These are phyloP conservation scores for Syzygium syzygioides DNA, from an alignment of 441 rosid species.

Conservation along the genomic window DNA sequence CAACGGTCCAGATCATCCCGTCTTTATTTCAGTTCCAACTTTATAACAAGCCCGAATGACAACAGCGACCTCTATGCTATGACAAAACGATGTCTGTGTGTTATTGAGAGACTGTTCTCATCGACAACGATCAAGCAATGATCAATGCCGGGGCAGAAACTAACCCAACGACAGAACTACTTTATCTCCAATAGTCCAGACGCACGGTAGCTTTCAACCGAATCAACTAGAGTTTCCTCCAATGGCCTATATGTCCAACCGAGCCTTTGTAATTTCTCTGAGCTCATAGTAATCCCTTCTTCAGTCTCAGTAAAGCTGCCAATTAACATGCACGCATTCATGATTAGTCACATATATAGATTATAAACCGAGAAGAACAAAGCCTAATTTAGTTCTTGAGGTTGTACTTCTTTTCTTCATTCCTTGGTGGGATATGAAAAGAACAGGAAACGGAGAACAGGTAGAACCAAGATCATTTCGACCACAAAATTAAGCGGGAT, in stretches of 20 bases:
- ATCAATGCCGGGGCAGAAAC: neutral
- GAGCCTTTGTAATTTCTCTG: conserved; percentile 57
- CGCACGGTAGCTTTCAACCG: conserved; percentile 53
- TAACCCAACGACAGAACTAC: neutral
- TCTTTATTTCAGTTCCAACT: neutral
- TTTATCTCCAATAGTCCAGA: conserved; percentile 39
- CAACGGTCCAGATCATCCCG: neutral
- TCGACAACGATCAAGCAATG: neutral
- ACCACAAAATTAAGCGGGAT: neutral
- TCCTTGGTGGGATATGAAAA: neutral
- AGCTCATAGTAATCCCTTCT: conserved; percentile 24
- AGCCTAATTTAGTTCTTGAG: neutral
- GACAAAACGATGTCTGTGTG: neutral
- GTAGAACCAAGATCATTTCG: neutral
- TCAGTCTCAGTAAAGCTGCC: conserved; percentile 42
- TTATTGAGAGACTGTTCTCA: neutral
- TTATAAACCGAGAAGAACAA: neutral
- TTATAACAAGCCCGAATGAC: neutral
- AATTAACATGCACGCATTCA: neutral
- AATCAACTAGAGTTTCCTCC: conserved; percentile 60
- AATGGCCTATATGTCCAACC: conserved; percentile 67
- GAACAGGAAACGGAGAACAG: neutral
- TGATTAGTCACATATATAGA: neutral
- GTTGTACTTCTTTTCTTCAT: neutral
- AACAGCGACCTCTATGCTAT: neutral